These are phyloP conservation scores for Tricholoma furcatifolium DNA, from an alignment of 768 basidiomycete genomes.

Conservation along the genomic window DNA sequence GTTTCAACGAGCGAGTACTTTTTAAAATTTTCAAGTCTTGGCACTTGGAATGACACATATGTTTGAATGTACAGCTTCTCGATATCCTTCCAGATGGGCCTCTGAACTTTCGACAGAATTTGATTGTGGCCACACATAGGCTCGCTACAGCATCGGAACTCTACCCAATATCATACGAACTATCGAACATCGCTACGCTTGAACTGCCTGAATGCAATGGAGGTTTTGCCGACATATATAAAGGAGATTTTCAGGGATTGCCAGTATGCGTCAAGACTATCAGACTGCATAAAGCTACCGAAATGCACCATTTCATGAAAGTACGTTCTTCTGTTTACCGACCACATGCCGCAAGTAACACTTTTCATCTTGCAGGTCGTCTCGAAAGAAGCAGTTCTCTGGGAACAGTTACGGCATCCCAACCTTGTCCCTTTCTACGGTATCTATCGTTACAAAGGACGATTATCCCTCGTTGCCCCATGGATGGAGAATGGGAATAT, in stretches of 20 bases:
- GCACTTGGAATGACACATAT: neutral
- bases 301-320: neutral
- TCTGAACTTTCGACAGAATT: neutral
- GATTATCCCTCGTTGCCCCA: neutral
- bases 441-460: neutral
- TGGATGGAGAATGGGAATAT: slow-evolving; percentile 4
- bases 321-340: neutral
- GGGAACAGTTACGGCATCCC: neutral
- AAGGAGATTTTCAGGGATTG: neutral
- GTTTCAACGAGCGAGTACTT: neutral
- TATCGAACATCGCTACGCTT: neutral
- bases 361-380: neutral
- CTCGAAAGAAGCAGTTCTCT: slow-evolving; percentile 1
- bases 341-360: too few relatives aligned
- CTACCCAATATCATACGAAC: neutral
- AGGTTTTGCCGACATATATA: slow-evolving; percentile 1
- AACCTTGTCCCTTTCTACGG: slow-evolving; percentile 1
- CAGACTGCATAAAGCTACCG: neutral
- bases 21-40: neutral
- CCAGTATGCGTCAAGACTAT: neutral
- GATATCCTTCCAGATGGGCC: neutral
- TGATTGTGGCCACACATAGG: slow-evolving; percentile 1
- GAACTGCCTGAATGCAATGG: neutral
- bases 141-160: neutral
- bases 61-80: neutral